Percentiles rank a stretch among this genome's conserved stretches.
These are phyloP conservation scores for Pseudocercospora crystallina DNA, from an alignment of 2,329 filamentous ascomycete genomes.

Conservation along the genomic window DNA sequence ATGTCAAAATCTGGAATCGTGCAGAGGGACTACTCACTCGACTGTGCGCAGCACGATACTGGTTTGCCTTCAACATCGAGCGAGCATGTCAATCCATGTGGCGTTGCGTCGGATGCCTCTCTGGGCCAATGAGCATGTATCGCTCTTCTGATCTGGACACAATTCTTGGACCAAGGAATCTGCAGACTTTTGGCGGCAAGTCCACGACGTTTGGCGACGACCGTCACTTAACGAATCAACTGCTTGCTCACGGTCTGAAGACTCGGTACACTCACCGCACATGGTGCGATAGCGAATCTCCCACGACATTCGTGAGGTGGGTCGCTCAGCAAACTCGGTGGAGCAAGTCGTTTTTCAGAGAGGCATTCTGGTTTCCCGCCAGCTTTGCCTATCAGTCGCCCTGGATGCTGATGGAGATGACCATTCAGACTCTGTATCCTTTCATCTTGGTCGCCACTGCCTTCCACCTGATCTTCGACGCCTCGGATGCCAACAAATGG, in stretches of 20 bases:
- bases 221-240: constrained; percentile 6
- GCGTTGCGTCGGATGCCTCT: constrained; percentile 7
- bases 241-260: constrained; percentile 2
- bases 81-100: constrained; percentile 6
- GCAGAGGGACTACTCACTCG: constrained; percentile 8
- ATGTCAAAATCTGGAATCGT: constrained; percentile 11
- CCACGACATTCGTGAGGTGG: constrained; percentile 9
- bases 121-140: constrained; percentile 7
- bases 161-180: constrained; percentile 2
- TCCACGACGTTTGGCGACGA: constrained; percentile 3
- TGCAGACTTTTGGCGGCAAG: constrained; percentile 7
- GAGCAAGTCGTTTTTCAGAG: constrained; percentile 11
- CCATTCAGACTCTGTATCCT: constrained; percentile 1
- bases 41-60: constrained; percentile 8
- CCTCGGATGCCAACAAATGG: constrained; percentile 2
- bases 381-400: constrained; percentile 5
- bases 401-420: constrained; percentile 4
- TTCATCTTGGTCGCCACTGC: constrained; percentile 5
- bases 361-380: constrained; percentile 5
- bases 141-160: constrained; percentile 8
- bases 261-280: constrained; percentile 8
- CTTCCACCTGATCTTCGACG: constrained; percentile 7
- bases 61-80: constrained; percentile 10
- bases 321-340: constrained; percentile 8
- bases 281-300: constrained; percentile 11